Evolutionary conservation across 2,329 filamentous ascomycete species (phyloP), one percentile per base, ranked within the genome.

Genomic region (Talaromyces sp.): DNA sequence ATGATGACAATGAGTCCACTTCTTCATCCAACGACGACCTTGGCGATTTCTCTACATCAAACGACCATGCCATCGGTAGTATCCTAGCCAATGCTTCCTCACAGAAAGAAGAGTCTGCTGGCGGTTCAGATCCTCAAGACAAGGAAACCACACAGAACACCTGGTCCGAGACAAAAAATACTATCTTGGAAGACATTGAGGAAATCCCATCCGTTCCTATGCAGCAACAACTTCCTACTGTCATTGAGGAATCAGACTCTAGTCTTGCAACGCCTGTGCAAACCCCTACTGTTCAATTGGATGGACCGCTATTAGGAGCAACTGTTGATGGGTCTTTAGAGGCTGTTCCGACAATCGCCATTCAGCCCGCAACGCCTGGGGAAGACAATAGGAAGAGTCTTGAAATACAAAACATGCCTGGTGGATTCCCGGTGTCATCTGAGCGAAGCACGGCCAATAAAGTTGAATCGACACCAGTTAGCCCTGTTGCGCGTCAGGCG

Each of bases 371-470:
- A 30, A 82, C 81, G 11, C 81, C 82, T 3, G 77, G 76, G 22
- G 77, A 79, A 44, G 73, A 75, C 30, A 67, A 66, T 0, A 69
- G 64, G 10, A 58, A 62, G 25, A 69, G 61, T 25, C 57, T 70
- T 52, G 66, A 70, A 15, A 55, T 54, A 58, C 65, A 69, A 32
- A 65, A 65, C 59, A 72, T 65, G 62, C 87, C 88, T 9, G 87
- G 87, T 8, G 81, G 80, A 0, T 90, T 87, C 64, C 85, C 85
- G 1, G 84, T 85, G 0, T 65, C 70, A 6, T 66, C 65, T 10
- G 66, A 71, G 25, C 69, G 72, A 32, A 61, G 64, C 8, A 25
- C 28, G 25, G 13, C 39, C 8, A 49, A 22, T 33, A 36, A 49
- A 13, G 44, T 30, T 7, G 47, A 63, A 42, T n/a, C 57, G 25